Evolutionary conservation across 2,329 filamentous ascomycete species (phyloP).

Genomic region (Trichoderma harzianum): DNA sequence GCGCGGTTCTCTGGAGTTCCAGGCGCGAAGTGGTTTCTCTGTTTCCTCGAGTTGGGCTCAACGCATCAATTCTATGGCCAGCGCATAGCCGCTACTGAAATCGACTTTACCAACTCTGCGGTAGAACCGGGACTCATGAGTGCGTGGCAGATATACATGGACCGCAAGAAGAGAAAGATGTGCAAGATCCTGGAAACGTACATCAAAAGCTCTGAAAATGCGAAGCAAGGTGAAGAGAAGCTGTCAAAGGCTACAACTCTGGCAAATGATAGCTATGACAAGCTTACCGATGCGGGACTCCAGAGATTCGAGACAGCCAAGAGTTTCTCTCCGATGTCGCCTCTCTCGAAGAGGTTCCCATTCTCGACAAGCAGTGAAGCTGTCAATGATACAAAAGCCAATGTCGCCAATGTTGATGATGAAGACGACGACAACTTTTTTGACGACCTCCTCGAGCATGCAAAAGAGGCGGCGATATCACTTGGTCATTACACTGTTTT

Average conservation of each 20-base stretch:
- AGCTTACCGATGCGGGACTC: neutral
- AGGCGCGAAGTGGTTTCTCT: constrained; percentile 12
- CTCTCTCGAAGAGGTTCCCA: neutral
- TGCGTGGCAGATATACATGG: constrained; percentile 16
- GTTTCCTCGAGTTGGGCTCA: constrained; percentile 10
- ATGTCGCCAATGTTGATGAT: neutral
- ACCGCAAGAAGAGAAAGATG: constrained; percentile 10
- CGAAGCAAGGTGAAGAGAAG: neutral
- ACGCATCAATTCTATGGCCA: constrained; percentile 12
- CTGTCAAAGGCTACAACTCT: neutral
- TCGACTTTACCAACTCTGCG: constrained; percentile 4
- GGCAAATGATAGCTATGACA: neutral
- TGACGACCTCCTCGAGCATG: neutral
- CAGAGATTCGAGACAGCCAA: neutral
- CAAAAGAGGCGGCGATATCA: neutral
- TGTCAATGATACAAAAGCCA: neutral
- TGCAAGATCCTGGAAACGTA: constrained; percentile 2
- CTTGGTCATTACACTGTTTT: neutral
- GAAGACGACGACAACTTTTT: neutral
- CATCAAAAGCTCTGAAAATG: neutral
- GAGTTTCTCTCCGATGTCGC: neutral
- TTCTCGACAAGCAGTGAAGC: neutral
- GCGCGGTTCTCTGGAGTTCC: constrained; percentile 11
- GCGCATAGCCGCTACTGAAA: constrained; percentile 3
- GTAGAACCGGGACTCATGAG: constrained; percentile 4